Conservation (phyloP, 2,329 filamentous ascomycete species). For the Epichloe festucae region DNA sequence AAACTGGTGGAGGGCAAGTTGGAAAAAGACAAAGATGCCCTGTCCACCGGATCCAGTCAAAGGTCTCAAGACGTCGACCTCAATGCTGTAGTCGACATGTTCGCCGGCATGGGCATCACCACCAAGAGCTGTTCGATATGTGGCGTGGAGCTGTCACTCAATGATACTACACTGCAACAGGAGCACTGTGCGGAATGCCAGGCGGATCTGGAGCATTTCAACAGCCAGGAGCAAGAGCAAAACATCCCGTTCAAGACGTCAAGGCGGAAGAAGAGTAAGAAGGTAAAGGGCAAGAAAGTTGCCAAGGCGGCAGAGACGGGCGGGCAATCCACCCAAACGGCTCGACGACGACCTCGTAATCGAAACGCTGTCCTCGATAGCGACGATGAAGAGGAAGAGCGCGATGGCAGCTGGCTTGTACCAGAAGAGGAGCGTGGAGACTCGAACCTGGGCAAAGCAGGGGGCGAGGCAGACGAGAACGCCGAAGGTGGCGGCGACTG, state of each 20-base stretch:
- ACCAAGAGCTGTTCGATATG: conserved; percentile 76
- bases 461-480: conserved; percentile 78
- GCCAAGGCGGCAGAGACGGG: conserved; percentile 10
- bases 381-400: conserved; percentile 56
- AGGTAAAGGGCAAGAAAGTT: conserved; percentile 22
- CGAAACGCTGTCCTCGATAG: conserved; percentile 51
- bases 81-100: conserved; percentile 73
- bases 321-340: conserved; percentile 8
- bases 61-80: conserved; percentile 50
- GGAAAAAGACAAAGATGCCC: conserved; percentile 74
- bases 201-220: conserved; percentile 55
- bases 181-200: conserved; percentile 61
- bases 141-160: conserved; percentile 49
- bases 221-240: conserved; percentile 28
- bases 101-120: conserved; percentile 70
- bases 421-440: conserved; percentile 49
- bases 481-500: conserved; percentile 77
- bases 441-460: conserved; percentile 58
- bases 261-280: conserved; percentile 13
- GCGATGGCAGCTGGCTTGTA: conserved; percentile 69
- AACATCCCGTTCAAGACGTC: conserved; percentile 25
- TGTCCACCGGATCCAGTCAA: conserved; percentile 49
- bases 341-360: conserved; percentile 28
- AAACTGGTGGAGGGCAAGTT: conserved; percentile 76
- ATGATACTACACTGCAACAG: conserved; percentile 26